These are phyloP conservation scores for Pyricularia pennisetigena DNA, from an alignment of 2,329 filamentous ascomycete genomes.

Conservation along the genomic window DNA sequence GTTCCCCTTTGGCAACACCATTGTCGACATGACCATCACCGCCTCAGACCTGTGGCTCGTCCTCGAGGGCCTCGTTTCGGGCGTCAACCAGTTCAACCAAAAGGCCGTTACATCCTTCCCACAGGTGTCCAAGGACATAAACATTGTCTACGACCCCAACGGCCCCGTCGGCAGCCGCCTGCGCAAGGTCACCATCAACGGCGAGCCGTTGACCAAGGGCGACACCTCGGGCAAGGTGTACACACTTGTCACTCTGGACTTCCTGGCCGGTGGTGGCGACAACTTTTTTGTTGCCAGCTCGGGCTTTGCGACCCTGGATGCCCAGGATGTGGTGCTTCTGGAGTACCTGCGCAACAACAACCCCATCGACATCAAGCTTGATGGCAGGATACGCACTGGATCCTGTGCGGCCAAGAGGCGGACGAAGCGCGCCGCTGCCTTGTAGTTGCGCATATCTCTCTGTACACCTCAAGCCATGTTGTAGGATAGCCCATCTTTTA, in stretches of 20 bases:
- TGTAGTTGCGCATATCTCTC: not conserved
- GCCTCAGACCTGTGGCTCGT: constrained; percentile 46
- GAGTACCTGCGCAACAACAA: constrained; percentile 4
- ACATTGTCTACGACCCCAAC: constrained; percentile 45
- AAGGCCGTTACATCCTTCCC: constrained; percentile 46
- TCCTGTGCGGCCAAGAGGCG: not conserved
- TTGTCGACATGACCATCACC: constrained; percentile 45
- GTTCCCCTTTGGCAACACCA: constrained; percentile 57
- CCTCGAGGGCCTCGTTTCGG: constrained; percentile 48
- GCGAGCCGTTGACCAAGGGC: constrained; percentile 32
- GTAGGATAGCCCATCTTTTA: not conserved
- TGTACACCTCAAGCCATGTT: not conserved
- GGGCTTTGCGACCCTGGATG: constrained; percentile 3
- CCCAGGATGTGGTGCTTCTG: constrained; percentile 6
- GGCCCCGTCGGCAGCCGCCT: constrained; percentile 39
- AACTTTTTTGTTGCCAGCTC: constrained; percentile 28
- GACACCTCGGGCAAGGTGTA: constrained; percentile 28
- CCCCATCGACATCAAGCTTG: constrained; percentile 6
- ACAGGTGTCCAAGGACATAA: constrained; percentile 48
- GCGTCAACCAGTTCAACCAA: constrained; percentile 43
- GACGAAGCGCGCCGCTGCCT: not conserved
- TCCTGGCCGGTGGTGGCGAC: constrained; percentile 52
- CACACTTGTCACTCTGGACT: constrained; percentile 52
- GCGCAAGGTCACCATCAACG: constrained; percentile 40
- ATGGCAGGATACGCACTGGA: constrained; percentile 7